These are phyloP conservation scores for Punctularia strigosozonata DNA, from an alignment of 768 basidiomycete genomes.

Conservation along the genomic window DNA sequence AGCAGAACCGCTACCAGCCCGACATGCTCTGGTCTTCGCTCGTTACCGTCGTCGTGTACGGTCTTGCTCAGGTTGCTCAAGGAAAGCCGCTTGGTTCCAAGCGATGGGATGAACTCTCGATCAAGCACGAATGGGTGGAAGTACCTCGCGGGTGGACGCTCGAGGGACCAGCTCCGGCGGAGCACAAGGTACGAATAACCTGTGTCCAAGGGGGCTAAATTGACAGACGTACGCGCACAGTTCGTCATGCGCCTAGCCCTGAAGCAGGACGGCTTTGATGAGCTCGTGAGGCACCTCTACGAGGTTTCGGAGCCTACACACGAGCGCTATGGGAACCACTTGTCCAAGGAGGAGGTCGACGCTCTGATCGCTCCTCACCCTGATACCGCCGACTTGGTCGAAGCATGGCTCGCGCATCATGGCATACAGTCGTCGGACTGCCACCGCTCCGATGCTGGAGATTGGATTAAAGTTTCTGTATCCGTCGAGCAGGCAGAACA, in stretches of 20 bases:
- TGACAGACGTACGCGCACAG: no score
- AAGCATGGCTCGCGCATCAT: constrained; percentile 49
- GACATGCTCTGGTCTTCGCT: no score
- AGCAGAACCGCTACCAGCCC: no score
- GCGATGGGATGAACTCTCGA: constrained; percentile 34
- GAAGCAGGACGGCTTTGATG: constrained; percentile 11
- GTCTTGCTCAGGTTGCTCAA: no score
- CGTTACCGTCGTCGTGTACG: no score
- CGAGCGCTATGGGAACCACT: constrained; percentile 21
- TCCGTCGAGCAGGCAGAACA: constrained; percentile 50
- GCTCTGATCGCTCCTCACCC: constrained; percentile 45
- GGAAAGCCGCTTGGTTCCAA: constrained; percentile 27
- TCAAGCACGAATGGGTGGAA: constrained; percentile 44
- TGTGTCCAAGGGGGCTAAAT: no score
- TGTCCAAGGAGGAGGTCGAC: constrained; percentile 59
- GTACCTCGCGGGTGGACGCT: constrained; percentile 42
- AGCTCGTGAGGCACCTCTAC: constrained; percentile 12
- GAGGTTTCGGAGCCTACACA: constrained; percentile 12
- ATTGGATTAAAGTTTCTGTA: constrained; percentile 54
- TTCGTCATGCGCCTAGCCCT: constrained; percentile 31
- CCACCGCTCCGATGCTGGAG: constrained; percentile 48
- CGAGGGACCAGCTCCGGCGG: constrained; percentile 30
- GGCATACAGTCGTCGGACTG: constrained; percentile 38
- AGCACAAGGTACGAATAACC: constrained; percentile 41
- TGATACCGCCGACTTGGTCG: constrained; percentile 39